Conservation (phyloP, 2,329 filamentous ascomycete genomes). For the Fusarium austroafricanum region DNA sequence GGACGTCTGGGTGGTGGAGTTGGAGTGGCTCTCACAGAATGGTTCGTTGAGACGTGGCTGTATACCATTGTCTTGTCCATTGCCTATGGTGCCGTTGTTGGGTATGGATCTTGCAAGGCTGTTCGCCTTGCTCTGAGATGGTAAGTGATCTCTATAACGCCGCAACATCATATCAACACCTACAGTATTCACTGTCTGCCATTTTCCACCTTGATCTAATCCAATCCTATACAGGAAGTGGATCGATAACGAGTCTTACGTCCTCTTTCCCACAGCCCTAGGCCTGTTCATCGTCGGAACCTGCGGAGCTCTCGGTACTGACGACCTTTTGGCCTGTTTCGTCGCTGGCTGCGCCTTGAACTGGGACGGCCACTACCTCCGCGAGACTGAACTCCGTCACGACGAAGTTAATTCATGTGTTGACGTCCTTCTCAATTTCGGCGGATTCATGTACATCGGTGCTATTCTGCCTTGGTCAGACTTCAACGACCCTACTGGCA, state of each 20-base stretch:
- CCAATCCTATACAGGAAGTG: conserved; percentile 54
- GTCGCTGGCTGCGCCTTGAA: conserved; percentile 69
- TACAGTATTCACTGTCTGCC: neutral
- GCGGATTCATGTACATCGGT: conserved; percentile 70
- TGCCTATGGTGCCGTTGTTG: conserved; percentile 63
- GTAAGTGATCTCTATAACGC: conserved; percentile 41
- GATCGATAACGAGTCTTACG: conserved; percentile 67
- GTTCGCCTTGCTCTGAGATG: conserved; percentile 27
- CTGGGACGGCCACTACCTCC: conserved; percentile 69
- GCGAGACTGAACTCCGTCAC: conserved; percentile 65
- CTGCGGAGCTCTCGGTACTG: conserved; percentile 66
- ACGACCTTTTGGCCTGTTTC: conserved; percentile 71
- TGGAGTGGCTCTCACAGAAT: conserved; percentile 64
- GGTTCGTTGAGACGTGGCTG: conserved; percentile 69
- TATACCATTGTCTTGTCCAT: conserved; percentile 67
- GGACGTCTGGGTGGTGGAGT: conserved; percentile 64
- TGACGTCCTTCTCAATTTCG: conserved; percentile 69
- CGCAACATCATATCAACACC: too few relatives aligned
- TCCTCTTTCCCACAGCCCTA: conserved; percentile 62
- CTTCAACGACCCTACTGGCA: conserved; percentile 63
- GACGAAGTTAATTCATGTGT: conserved; percentile 70
- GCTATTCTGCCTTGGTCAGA: conserved; percentile 64
- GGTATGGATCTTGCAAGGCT: conserved; percentile 55
- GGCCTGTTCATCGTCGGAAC: conserved; percentile 67
- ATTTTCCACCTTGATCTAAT: neutral